Evolutionary conservation across 164 flowering plant species (phyloP).

Genomic region (Nelumbo lutea): DNA sequence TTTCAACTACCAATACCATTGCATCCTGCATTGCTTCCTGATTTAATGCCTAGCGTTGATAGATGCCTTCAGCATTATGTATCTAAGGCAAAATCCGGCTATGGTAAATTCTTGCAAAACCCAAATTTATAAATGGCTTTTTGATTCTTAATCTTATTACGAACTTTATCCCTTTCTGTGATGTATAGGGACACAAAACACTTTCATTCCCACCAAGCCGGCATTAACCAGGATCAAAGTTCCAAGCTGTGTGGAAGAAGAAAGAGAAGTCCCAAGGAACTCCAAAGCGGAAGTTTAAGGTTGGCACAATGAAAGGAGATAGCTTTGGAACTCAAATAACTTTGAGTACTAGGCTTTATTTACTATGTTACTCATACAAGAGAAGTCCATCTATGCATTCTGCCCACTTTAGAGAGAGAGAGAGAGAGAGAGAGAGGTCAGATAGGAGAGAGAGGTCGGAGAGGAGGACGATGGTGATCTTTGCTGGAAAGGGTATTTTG

Average conservation of each 20-base stretch:
- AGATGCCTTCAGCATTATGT: slow-evolving; percentile 75
- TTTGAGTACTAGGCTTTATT: slow-evolving; percentile 16
- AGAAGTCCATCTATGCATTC: too few species aligned
- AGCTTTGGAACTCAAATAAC: slow-evolving; percentile 57
- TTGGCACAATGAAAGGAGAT: slow-evolving; percentile 42
- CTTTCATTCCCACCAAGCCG: slow-evolving; percentile 81
- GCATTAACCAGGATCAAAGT: slow-evolving; percentile 81
- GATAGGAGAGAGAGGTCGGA: too few species aligned
- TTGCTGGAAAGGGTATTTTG: too few species aligned
- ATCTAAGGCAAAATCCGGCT: slow-evolving; percentile 89
- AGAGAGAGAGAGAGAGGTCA: too few species aligned
- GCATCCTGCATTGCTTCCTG: slow-evolving; percentile 90
- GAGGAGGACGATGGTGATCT: too few species aligned
- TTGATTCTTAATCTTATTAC: not conserved
- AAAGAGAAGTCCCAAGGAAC: slow-evolving; percentile 53
- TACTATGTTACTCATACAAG: not conserved
- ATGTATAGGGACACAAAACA: slow-evolving; percentile 64
- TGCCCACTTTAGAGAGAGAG: too few species aligned
- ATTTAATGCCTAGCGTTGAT: slow-evolving; percentile 76
- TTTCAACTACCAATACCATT: slow-evolving; percentile 89
- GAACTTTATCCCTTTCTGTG: slow-evolving; percentile 8
- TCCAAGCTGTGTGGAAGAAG: slow-evolving; percentile 71
- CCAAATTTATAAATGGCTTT: not conserved
- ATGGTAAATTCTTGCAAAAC: slow-evolving; percentile 47
- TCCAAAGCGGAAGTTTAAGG: slow-evolving; percentile 57